Conservation (phyloP, 73 alveolate genomes). For the Paramecium sexaurelia region DNA sequence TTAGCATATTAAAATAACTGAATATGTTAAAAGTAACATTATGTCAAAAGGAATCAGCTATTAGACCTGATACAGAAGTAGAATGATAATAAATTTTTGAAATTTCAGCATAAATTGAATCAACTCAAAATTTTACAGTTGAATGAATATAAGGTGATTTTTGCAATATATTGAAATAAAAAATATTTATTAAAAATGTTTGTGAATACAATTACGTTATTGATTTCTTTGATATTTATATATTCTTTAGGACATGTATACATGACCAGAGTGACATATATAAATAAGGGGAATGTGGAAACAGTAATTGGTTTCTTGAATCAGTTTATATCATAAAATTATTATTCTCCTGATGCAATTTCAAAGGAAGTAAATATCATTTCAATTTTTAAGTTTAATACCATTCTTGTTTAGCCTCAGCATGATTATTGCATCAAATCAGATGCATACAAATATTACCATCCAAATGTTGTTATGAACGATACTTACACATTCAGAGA, state of each 20-base stretch:
- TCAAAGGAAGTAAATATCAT: not conserved
- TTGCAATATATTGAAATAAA: not conserved
- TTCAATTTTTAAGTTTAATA: not conserved
- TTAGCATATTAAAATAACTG: not conserved
- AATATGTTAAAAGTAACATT: not conserved
- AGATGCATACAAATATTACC: constrained; percentile 3
- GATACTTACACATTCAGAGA: constrained; percentile 29
- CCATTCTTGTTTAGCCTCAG: constrained; percentile 33
- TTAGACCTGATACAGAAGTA: not conserved
- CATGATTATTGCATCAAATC: constrained; percentile 30
- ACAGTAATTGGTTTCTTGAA: not conserved
- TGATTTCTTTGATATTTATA: not conserved
- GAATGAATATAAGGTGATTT: not conserved
- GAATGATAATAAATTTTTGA: not conserved
- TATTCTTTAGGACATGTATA: not conserved
- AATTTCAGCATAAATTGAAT: not conserved
- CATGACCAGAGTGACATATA: not conserved
- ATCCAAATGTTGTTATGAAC: constrained; percentile 24
- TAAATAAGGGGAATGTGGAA: constrained; percentile 1
- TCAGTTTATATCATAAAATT: not conserved
- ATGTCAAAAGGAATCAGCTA: not conserved
- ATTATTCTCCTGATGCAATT: not conserved
- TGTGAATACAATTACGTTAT: not conserved
- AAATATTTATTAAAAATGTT: not conserved
- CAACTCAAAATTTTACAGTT: not conserved